Evolutionary conservation across 768 basidiomycete species (phyloP), one percentile per base, ranked within the genome.

Genomic region (Sporobolomyces roseus): DNA sequence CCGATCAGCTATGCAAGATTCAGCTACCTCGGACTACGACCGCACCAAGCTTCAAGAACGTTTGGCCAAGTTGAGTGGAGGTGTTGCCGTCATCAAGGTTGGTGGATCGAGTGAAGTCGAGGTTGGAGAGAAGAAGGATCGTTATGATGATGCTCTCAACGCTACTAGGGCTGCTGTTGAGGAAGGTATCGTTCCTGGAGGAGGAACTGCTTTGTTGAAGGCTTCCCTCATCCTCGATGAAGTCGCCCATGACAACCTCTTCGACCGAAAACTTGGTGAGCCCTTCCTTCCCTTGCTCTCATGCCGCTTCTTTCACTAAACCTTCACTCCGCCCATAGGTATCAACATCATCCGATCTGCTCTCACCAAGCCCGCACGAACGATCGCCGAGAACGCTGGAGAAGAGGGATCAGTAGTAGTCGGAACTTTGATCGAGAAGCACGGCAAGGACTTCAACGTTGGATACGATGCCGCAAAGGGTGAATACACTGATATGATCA

Each of bases 101-200:
- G 94, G 94, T 63, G 94, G 94, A 23, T 82, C 87, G 29, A 86
- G 84, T 60, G 94, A 98, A 80, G 94, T 97, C 59, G 94, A 97
- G 81, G 94, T 98, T 68, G 84, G 93, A 10, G 94, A 98, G 85
- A 98, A 97, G 90, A 96, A 98, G 86, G 94, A 98, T 79, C 85
- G 93, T 43, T 97, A 96, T 77, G 93, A 97, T 74, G 92, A 94
- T 58, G 64, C 70, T 19, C 58, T 69, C 43, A 69, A 69, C 68
- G 93, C 93, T n/a, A 98, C 94, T 6, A 88, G 94, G 46, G 94
- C 94, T 30, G 93, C 94, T 51, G 94, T 98, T 35, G 94, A 97
- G 81, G 93, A 99, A 80, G 94, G 94, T 77, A 96, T 97, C 76
- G 88, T 98, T 38, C 94, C 94, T 60, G 94, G 94, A 50, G 94